Base-by-base conservation (phyloP, 2,329 filamentous ascomycete genomes). In the Penicillium sumatraense region DNA sequence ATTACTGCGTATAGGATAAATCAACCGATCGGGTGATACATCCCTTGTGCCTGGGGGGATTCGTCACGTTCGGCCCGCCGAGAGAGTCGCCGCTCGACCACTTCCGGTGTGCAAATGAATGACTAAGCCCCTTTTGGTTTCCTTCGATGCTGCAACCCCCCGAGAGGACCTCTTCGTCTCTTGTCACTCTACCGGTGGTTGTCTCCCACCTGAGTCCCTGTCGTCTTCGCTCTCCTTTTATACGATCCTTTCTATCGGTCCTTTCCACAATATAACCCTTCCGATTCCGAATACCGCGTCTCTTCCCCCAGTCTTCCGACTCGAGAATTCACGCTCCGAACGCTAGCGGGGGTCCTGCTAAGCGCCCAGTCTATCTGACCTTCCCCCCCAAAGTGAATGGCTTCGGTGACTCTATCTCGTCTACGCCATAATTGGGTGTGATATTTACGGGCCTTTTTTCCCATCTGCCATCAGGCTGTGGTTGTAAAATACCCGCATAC, bases 271-370 rank as follows among this genome's bases (percentile, higher is more conserved):
- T 20, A 18, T n/a, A 13, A n/a, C n/a, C 9, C 24, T 21, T 26
- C 18, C 21, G 44, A 27, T 27, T 23, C 18, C 29, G 36, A 18
- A 16, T 21, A 16, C 42, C 24, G n/a, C 10, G 16, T 33, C 42
- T 5, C n/a, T 46, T 46, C 14, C 27, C 50, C 31, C 20, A 26
- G 16, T 36, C 44, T 57, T 48, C 58, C 59, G 54, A 50, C 38
- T 62, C 61, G 55, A 44, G 20, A 58, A 35, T 52, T 48, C 49
- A 52, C 54, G 53, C 46, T 52, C 57, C 63, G 57, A 61, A 64
- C 62, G 57, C 65, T 62, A 59, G 66, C 62, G 62, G 67, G 62
- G 62, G 59, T 56, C 53, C n/a, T 56, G 42, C 27, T 46, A 46
- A 46, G 27, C 42, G 42, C 42, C 41, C 42, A 31, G 42, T 57